Base-by-base conservation (phyloP, 176 grass and related monocot genomes). In the Pharus latifolius region DNA sequence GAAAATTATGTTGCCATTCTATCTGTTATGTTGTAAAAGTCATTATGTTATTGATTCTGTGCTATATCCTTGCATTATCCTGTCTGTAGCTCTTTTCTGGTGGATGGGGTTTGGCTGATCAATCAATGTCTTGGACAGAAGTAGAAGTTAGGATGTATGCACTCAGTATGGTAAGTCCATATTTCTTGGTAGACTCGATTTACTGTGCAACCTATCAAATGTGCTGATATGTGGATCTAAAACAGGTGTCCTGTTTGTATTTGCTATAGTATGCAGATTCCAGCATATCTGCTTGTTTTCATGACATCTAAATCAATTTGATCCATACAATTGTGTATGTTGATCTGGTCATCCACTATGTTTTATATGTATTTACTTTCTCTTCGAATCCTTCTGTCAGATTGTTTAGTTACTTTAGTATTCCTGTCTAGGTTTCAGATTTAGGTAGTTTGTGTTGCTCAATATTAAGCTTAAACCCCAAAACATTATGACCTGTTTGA, bases 101-200 rank as follows among this genome's bases (percentile, higher is more conserved):
- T 80, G 66, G 67, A 56, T 91, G 90, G 67, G 50, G 62, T 78
- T 90, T 88, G 29, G 65, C 75, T 28, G 79, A 72, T 67, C 84
- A 81, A 88, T 76, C 86, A 88, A 73, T 93, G 77, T 75, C 70
- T 83, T 98, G 94, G 94, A 81, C 80, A 67, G 89, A 93, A 54
- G 62, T 98, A 24, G 94, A 98, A 88, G 73, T 88, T 85, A 79
- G 81, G 80, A 90, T 98, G 84, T 90, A 93, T 71, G 89, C 81
- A 56, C 81, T 98, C 54, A 80, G 88, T 64, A 82, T 93, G 94
- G 94, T 98, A 83, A 85, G 80, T 26, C 51, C 10, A 27, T n/a
- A 49, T 57, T 60, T 46, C 43, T 76, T 64, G 49, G 26, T 60
- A 69, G 45, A 65, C 4, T 76, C 17, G n/a, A 49, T 72, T 23